Evolutionary conservation across 164 flowering plant species (phyloP), one percentile per base, ranked within the genome.

Genomic region (Vitis rotundifolia): DNA sequence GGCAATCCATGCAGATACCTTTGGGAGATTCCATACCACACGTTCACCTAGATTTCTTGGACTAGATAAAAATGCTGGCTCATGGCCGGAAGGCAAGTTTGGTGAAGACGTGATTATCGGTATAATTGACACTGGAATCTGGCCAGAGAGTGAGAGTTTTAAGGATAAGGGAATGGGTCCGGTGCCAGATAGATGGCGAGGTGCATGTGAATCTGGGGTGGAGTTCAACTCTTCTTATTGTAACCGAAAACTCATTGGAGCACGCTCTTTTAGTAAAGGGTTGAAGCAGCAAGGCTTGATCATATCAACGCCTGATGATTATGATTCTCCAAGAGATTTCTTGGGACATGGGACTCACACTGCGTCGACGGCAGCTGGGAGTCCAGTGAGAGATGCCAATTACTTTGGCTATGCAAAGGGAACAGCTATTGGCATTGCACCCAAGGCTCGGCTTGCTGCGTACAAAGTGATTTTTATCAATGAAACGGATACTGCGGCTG

Each of bases 391-490:
- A 0, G 44, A 54, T 8, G 82, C 68, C 0, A 55, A 58, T 18
- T 73, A 75, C 63, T 85, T 77, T 49, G 86, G 88, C 0, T 82
- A 82, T 51, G 84, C 86, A 0, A 63, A 67, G 62, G 88, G 88
- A 3, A 73, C 75, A 11, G 83, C 86, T 6, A 54, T 5, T 2
- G 88, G 88, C 9, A n/a, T 80, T 0, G 85, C 85, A 1, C 82
- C 80, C 8, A 18, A 13, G 29, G 83, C 88, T 0, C 49, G 80
- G 55, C 49, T 85, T 0, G 86, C 88, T 19, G 79, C 82, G 80
- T 85, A 85, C 80, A 84, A 85, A 58, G 80, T 70, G 9, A 0
- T 78, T 2, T 84, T 73, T 29, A 4, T 13, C 0, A 66, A 52
- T 2, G 71, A 48, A 31, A 55, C 16, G 5, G 69, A 70, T 4